Evolutionary conservation across 768 basidiomycete genomes (phyloP), one percentile per base, ranked within the genome.

Genomic region (Leccinum subtestaceum): DNA sequence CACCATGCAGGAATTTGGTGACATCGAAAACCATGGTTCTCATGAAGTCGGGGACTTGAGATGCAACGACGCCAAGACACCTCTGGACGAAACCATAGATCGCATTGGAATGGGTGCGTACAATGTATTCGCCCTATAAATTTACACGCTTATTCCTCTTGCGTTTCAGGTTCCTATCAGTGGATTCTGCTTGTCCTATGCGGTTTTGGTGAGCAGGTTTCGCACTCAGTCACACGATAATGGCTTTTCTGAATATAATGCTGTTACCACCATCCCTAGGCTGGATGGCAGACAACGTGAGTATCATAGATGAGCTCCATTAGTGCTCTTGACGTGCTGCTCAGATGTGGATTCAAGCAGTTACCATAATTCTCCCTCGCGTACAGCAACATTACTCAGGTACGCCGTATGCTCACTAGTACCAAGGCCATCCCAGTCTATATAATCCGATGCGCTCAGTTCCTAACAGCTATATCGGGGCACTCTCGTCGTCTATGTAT

Each of bases 341-440:
- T 62, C 70, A 95, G 93, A 93, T 94, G 92, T 95, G 92, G 91
- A 84, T 95, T 55, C 91, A 95, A 81, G 89, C 89, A 11, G 75
- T 90, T 5, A 91, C 96, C 27, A 92, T 98, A 36, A 91, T 96
- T 48, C 80, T 99, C 15, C 96, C 96, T n/a, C 81, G 96, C 49
- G 89, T 99, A 23, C 96, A 98, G 70, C 86, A 86, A 51, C 93
- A 98, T 70, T 99, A 87, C 73, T 75, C 79, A 65, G 84, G 95
- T 83, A 65, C 63, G 80, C 74, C 43, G 15, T 8, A 8, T 38
- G 36, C 36, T 38, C 36, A 38, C 36, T 17, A 38, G 36, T 38
- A 38, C 36, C 15, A 38, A 15, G 7, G 36, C 15, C 36, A 13
- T 51, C 57, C 27, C 46, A 34, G 32, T 61, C 59, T 53, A 40